A percentile compares a stretch with the other conserved stretches of the same genome.
Conservation (phyloP, 202 grass and related monocot species). For the Hordeum pubiflorum region DNA sequence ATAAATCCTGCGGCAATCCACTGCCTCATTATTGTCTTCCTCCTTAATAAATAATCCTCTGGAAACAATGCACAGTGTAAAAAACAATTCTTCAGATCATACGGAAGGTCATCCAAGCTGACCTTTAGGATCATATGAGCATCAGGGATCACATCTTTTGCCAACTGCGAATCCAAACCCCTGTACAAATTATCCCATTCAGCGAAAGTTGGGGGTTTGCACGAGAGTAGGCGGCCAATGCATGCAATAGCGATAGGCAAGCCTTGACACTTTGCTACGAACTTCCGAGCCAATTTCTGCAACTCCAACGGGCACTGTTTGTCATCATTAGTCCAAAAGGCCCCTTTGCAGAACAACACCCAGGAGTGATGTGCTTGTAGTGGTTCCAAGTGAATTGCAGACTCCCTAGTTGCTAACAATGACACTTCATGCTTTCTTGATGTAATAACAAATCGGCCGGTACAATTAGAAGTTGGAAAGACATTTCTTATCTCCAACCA, state of each 20-base stretch:
- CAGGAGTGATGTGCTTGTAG: neutral
- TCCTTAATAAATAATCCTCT: too few species aligned
- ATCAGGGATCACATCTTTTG: neutral
- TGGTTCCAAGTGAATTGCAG: neutral
- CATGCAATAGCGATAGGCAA: neutral
- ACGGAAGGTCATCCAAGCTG: too few species aligned
- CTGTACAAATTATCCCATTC: neutral
- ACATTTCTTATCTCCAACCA: neutral
- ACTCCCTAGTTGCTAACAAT: neutral
- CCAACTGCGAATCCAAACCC: neutral
- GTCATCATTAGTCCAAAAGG: neutral
- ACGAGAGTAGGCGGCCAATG: neutral
- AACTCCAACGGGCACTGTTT: neutral
- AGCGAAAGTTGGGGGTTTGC: neutral
- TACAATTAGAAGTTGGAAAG: neutral
- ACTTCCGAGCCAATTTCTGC: neutral
- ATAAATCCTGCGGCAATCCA: too few species aligned
- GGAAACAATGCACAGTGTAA: too few species aligned
- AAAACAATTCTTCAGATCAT: too few species aligned
- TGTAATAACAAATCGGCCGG: neutral
- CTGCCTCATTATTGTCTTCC: too few species aligned
- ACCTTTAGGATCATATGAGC: neutral
- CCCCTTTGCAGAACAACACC: neutral
- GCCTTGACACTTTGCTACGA: neutral
- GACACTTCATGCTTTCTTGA: neutral